Conservation (phyloP, 768 basidiomycete genomes). For the Trametes cubensis region DNA sequence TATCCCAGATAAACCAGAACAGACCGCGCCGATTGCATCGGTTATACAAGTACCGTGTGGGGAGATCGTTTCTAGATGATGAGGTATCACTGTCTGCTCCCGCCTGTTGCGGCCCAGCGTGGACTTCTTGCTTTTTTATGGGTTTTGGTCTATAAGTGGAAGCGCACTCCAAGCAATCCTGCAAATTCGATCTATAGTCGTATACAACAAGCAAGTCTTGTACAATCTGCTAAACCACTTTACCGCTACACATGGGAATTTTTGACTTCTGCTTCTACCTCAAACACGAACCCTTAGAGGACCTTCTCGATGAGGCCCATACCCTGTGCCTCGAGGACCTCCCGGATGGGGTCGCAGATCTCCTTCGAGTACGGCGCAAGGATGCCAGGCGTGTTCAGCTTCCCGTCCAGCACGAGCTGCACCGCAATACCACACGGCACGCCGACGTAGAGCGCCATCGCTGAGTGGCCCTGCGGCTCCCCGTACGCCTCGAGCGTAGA, state of each 20-base stretch:
- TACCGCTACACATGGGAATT: neutral
- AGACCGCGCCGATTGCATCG: no score
- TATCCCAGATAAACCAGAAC: no score
- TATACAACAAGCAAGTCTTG: neutral
- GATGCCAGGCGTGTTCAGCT: slow-evolving; percentile 76
- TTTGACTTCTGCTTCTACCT: neutral
- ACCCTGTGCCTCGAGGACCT: slow-evolving; percentile 71
- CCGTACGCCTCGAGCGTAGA: slow-evolving; percentile 93
- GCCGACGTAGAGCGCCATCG: slow-evolving; percentile 92
- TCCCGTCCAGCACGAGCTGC: slow-evolving; percentile 89
- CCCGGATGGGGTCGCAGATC: slow-evolving; percentile 75
- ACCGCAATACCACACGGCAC: slow-evolving; percentile 93
- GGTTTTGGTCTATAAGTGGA: no score
- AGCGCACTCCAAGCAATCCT: no score
- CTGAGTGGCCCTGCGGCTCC: slow-evolving; percentile 73
- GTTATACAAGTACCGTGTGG: no score
- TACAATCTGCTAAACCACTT: neutral
- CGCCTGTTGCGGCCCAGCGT: no score
- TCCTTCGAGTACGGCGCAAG: slow-evolving; percentile 86
- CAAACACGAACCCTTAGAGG: slow-evolving; percentile 42
- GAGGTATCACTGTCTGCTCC: no score
- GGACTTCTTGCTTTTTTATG: no score
- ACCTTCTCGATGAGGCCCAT: slow-evolving; percentile 72
- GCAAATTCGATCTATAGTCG: neutral
- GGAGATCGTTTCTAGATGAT: no score